Base-by-base conservation (phyloP, 2,329 filamentous ascomycete genomes). In the Diaporthe sp. region DNA sequence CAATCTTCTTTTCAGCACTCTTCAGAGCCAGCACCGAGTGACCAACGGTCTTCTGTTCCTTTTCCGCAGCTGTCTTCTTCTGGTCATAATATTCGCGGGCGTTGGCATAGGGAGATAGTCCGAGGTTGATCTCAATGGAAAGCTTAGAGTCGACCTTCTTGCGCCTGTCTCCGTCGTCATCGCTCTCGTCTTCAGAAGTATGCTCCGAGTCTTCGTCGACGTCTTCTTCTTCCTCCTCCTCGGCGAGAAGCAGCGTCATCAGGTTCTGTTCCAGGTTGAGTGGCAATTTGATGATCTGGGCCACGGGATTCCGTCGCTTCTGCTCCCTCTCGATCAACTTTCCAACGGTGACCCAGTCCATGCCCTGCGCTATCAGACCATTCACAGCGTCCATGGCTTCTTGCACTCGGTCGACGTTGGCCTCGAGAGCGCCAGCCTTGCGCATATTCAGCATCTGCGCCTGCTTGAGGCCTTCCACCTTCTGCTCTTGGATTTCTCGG, bases 321-420 rank as follows among this genome's bases (percentile, higher is more conserved):
- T 97, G 94, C 82, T 98, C 96, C 77, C 95, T 90, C 81, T 98
- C 95, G 70, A 99, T 94, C 76, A 99, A 85, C 74, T 93, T 94
- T 13, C 91, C 95, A 79, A 98, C 96, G 77, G 98, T 94, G 15
- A 95, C 92, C 97, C 97, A 99, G 79, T 99, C 97, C 95, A 98
- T 98, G 15, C 96, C 96, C 80, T 98, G 95, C 7, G 91, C 91
- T 75, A 99, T 91, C n/a, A 98, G 86, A 0, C 95, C 94, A 82
- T 97, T 98, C 71, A 99, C 93, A 4, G 97, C 95, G 81, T 95
- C 94, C 82, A 95, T 95, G 6, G 95, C 95, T 84, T 98, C 97
- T 81, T 98, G 94, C 0, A 98, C 96, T 68, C 95, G 91, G 80
- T 97, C 95, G 1, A 95, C 88, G 80, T 99, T 98, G 30, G 95